Conservation (phyloP, 2,329 filamentous ascomycete genomes). For the Xylaria sp. region DNA sequence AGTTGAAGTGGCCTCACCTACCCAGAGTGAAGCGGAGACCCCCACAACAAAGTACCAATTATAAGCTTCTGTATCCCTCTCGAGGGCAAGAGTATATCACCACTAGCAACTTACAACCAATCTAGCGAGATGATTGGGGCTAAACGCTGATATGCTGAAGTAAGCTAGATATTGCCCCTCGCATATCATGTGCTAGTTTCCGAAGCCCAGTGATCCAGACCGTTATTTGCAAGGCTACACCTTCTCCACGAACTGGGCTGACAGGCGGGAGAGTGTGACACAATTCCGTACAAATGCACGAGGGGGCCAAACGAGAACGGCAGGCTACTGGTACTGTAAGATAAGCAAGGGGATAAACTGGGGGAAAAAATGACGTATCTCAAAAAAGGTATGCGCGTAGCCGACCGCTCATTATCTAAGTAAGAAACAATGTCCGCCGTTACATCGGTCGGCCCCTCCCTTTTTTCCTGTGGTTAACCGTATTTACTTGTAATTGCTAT, state of each 20-base stretch:
- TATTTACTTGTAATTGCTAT: not conserved
- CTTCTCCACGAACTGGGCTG: not conserved
- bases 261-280: not conserved
- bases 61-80: not conserved
- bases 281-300: not conserved
- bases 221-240: not conserved
- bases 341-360: constrained; percentile 10
- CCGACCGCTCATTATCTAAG: constrained; percentile 18
- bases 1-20: too few species aligned
- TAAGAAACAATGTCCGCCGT: constrained; percentile 11
- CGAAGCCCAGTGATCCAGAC: not conserved
- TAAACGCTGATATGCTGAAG: not conserved
- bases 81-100: not conserved
- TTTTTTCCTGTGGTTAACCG: constrained; percentile 28
- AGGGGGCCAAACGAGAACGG: constrained; percentile 17
- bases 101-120: not conserved
- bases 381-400: constrained; percentile 20
- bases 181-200: not conserved
- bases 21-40: too few species aligned
- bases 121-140: not conserved
- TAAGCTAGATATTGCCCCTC: not conserved
- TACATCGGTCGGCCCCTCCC: constrained; percentile 15
- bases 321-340: constrained; percentile 1
- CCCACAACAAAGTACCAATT: not conserved
- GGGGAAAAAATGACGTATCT: constrained; percentile 21